phyloP scores from a whole-genome alignment of 441 rosid species.

The Pelargonium citronellum region DNA sequence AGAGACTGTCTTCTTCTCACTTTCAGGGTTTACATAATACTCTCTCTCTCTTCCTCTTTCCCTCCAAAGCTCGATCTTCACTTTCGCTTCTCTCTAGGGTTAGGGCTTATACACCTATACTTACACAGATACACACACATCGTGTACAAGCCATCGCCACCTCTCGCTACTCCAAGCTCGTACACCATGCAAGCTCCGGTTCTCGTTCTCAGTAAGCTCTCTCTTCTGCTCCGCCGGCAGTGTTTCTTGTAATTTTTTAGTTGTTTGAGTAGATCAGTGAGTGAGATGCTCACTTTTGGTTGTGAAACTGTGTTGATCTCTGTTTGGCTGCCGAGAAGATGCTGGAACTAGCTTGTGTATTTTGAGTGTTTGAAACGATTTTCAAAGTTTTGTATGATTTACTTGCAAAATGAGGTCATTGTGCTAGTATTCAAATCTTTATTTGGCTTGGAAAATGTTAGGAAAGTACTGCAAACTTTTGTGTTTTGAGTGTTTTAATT shows the following conservation, averaged over 20 bases:
- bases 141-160: background rate
- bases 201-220: slow-evolving; percentile 4
- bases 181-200: slow-evolving; percentile 6
- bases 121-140: background rate
- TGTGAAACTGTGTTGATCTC: background rate
- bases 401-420: background rate
- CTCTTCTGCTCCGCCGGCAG: background rate
- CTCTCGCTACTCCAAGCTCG: background rate
- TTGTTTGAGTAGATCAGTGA: background rate
- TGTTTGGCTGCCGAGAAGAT: background rate
- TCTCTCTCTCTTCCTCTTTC: background rate
- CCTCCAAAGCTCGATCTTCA: slow-evolving; percentile 7
- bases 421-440: background rate
- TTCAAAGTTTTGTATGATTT: background rate
- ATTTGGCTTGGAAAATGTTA: background rate
- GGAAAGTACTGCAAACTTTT: background rate
- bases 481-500: background rate
- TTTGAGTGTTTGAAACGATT: background rate
- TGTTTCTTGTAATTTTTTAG: background rate
- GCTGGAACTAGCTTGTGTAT: no score
- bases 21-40: background rate
- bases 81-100: background rate
- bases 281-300: background rate
- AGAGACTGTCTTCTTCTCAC: background rate
- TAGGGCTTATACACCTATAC: slow-evolving; percentile 5